Base-by-base conservation (phyloP, 2,329 filamentous ascomycete species). In the Colletotrichum tabaci region DNA sequence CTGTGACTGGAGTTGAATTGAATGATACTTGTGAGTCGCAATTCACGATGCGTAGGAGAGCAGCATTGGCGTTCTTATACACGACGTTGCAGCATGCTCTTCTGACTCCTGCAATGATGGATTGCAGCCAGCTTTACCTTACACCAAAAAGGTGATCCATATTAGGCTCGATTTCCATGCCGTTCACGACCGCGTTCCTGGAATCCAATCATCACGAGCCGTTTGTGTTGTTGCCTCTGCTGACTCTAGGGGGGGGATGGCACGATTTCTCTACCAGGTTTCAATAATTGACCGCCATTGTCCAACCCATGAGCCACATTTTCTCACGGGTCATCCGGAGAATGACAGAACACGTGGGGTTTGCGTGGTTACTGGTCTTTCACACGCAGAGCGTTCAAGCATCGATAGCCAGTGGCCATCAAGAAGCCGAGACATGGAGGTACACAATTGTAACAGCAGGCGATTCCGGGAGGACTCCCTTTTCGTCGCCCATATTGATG, bases 271-370 rank as follows among this genome's bases (percentile, higher is more conserved):
- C 52, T 61, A 47, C 49, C 63, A 64, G 67, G 60, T 63, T 70
- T 71, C 63, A 74, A 74, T 77, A 73, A 74, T 74, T 76, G 73
- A 57, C 72, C 73, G 76, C 75, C 76, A 75, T 72, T 74, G 75
- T 76, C 69, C 74, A 69, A 77, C 74, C 69, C 38, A 40, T 57
- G 55, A 44, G 26, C 49, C 69, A 23, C 30, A 42, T 53, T 57
- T 9, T 42, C 21, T 23, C 42, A 53, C 47, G 35, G 52, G 46
- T 13, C 18, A 21, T 44, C 49, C 63, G 57, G 62, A 60, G 47
- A 52, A 56, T 67, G 68, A 62, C 9, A 53, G 26, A 53, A 61
- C 73, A 70, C 65, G 68, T 74, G 65, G 72, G 62, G 63, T 60
- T 18, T 69, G 58, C 73, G 65, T 74, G 67, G 30, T 47, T 60